Evolutionary conservation across 352 stramenopile species (phyloP).

Genomic region (Globisporangium takayamanum): DNA sequence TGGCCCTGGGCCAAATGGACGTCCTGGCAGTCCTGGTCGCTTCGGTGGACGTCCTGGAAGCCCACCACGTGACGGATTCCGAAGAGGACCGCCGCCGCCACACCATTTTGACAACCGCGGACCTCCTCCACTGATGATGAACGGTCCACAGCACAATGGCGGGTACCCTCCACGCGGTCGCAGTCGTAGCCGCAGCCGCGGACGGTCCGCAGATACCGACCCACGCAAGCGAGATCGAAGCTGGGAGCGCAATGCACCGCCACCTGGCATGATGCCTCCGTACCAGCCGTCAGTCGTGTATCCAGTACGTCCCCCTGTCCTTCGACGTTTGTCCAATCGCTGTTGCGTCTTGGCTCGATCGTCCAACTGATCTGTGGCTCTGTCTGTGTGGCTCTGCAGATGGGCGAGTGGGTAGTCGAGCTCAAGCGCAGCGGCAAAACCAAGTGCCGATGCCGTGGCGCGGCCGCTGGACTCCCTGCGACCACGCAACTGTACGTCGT

Average conservation of each 20-base stretch:
- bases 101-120: constrained; percentile 29
- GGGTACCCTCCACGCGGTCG: constrained; percentile 20
- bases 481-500: constrained; percentile 15
- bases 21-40: constrained; percentile 10
- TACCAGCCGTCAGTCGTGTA: constrained; percentile 11
- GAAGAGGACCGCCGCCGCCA: constrained; percentile 13
- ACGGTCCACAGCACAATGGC: constrained; percentile 8
- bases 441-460: constrained; percentile 44
- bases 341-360: background rate
- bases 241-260: constrained; percentile 12
- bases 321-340: background rate
- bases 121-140: constrained; percentile 22
- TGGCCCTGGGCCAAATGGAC: background rate
- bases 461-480: constrained; percentile 18
- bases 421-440: constrained; percentile 38
- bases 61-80: constrained; percentile 15
- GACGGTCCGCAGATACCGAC: constrained; percentile 7
- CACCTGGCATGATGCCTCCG: constrained; percentile 2
- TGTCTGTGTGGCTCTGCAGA: constrained; percentile 10
- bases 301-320: constrained; percentile 2
- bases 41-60: background rate
- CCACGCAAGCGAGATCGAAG: constrained; percentile 13
- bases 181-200: constrained; percentile 23
- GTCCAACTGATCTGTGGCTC: constrained; percentile 2
- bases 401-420: constrained; percentile 38